phyloP scores from a whole-genome alignment of 208 protist species.

The Leishmania tropica region DNA sequence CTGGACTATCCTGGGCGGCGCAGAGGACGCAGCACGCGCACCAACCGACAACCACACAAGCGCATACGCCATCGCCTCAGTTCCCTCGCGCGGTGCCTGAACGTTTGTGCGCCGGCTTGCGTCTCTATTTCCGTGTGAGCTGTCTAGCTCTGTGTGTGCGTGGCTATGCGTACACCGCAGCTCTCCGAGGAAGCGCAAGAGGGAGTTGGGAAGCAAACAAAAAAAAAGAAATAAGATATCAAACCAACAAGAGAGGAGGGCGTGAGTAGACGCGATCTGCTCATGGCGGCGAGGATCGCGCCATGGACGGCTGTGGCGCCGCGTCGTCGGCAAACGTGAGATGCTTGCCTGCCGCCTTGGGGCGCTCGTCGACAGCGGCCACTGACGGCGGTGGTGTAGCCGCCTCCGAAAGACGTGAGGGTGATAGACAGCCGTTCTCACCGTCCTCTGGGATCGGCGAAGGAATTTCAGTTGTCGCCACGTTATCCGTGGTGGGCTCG shows the following conservation, averaged over 20 bases:
- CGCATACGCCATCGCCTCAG: background rate
- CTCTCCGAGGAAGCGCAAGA: background rate
- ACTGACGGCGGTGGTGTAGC: background rate
- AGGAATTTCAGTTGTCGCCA: background rate
- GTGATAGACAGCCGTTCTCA: background rate
- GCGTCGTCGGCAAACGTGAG: background rate
- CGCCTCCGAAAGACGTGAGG: background rate
- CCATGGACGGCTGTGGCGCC: too few relatives aligned
- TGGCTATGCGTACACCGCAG: background rate
- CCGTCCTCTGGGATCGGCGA: background rate
- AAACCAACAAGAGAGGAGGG: slow-evolving; percentile 15
- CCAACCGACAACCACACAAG: background rate
- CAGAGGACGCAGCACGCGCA: background rate
- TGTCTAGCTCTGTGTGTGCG: background rate
- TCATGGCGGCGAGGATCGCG: background rate
- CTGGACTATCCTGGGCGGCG: background rate
- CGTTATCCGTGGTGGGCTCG: background rate
- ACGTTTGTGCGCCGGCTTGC: background rate
- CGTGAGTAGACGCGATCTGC: background rate
- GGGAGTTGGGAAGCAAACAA: background rate
- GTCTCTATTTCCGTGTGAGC: background rate
- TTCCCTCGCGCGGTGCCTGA: background rate
- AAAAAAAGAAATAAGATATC: slow-evolving; percentile 21
- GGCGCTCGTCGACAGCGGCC: background rate
- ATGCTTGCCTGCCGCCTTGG: background rate